Conservation (phyloP, 371 early-diverging fungal species). For the Spiromyces aspiralis region DNA sequence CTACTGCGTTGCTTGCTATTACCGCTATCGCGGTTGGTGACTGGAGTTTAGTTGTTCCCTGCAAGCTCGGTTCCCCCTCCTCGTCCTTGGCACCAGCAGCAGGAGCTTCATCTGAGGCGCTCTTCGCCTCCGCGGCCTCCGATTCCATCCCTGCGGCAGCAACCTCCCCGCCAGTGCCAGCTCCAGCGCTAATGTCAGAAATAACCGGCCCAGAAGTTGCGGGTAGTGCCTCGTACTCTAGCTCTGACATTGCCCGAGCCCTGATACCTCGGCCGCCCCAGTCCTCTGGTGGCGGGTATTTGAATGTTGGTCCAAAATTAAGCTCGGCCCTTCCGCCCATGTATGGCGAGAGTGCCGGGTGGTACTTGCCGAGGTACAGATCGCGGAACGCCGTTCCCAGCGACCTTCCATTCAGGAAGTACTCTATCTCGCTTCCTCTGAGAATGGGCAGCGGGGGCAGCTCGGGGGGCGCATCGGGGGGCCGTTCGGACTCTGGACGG, state of each 20-base stretch:
- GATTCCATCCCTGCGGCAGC: not conserved
- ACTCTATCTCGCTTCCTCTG: constrained; percentile 32
- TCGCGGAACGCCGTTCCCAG: constrained; percentile 44
- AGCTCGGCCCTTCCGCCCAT: constrained; percentile 34
- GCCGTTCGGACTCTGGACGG: constrained; percentile 20
- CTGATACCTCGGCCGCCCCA: constrained; percentile 16
- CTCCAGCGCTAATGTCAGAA: not conserved
- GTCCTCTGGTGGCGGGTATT: constrained; percentile 28
- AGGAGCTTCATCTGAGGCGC: not conserved
- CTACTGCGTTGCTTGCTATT: not conserved
- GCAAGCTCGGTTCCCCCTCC: not conserved
- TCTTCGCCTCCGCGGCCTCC: not conserved
- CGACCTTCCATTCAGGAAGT: constrained; percentile 40
- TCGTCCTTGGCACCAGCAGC: not conserved
- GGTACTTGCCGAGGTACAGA: constrained; percentile 45
- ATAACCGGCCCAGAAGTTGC: constrained; percentile 1
- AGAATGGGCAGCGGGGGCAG: constrained; percentile 23
- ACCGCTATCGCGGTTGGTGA: not conserved
- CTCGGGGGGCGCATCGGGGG: constrained; percentile 9
- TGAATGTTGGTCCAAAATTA: constrained; percentile 47
- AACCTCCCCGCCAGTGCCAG: not conserved
- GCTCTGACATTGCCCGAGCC: constrained; percentile 13
- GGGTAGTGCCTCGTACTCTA: constrained; percentile 13
- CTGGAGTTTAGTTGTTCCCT: not conserved
- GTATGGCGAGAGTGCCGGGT: constrained; percentile 47